Evolutionary conservation across 2,329 filamentous ascomycete species (phyloP), one percentile per base, ranked within the genome.

Genomic region (Colletotrichum echinochloae): DNA sequence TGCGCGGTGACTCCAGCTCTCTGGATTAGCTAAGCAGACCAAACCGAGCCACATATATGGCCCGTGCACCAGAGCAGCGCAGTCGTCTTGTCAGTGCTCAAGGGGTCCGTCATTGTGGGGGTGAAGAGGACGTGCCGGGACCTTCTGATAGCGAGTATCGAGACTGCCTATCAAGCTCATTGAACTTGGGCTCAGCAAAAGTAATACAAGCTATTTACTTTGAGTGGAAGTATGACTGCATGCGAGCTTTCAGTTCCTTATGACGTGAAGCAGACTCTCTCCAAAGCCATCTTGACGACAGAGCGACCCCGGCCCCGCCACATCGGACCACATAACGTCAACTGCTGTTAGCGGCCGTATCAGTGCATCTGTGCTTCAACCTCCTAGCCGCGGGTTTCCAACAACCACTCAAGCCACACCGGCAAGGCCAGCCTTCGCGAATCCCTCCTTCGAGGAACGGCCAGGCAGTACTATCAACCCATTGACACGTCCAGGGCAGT

Each of bases 321-420:
- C 68, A 60, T 41, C 51, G 54, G 66, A 26, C 46, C 39, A 46
- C 35, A 70, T 65, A 70, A 65, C 60, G 66, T 69, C 65, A 71
- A 64, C 46, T 30, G 41, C 20, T 54, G 49, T 55, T 51, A 48
- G 56, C 39, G 46, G 56, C 56, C 56, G 49, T 60, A 63, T 52
- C 67, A 28, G 46, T 60, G 65, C 60, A 68, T 44, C 65, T 65
- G 60, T 71, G 65, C 69, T 60, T 63, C 65, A 48, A 71, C 54
- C 52, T 70, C 52, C 23, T 44, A 44, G 18, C 35, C 44, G 33
- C 52, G 18, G 57, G n/a, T 49, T 35, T 37, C 52, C 37, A 51
- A 62, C 30, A 33, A 28, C 30, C 26, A 33, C 20, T 37, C 59
- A 46, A 70, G 60, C 54, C 66, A 71, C 56, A 46, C 33, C 57